phyloP scores from a whole-genome alignment of 2,329 filamentous ascomycete species.

The Arthrinium puccinioides region DNA sequence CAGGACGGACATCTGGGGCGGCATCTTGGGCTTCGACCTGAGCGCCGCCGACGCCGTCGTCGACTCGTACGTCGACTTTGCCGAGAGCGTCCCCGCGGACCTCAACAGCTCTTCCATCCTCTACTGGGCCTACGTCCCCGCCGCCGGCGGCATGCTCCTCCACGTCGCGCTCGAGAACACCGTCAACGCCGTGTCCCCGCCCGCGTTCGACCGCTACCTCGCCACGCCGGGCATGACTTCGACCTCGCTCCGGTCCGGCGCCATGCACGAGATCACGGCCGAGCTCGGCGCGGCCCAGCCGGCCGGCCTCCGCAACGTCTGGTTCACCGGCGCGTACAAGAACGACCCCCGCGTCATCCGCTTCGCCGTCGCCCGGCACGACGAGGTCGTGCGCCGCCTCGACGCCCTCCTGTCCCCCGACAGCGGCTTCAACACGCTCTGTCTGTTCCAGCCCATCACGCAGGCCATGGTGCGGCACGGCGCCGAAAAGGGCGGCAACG shows the following conservation, averaged over 20 bases:
- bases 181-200: constrained; percentile 14
- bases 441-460: constrained; percentile 26
- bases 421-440: constrained; percentile 16
- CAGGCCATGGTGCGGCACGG: constrained; percentile 2
- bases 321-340: constrained; percentile 22
- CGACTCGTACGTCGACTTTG: constrained; percentile 9
- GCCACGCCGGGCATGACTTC: constrained; percentile 11
- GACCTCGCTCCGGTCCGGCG: constrained; percentile 19
- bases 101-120: constrained; percentile 4
- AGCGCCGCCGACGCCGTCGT: constrained; percentile 5
- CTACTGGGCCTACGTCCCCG: constrained; percentile 20
- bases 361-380: constrained; percentile 21
- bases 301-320: constrained; percentile 22
- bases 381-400: constrained; percentile 19
- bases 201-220: constrained; percentile 23
- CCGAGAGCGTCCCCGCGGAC: constrained; percentile 1
- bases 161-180: constrained; percentile 20
- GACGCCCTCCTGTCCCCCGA: constrained; percentile 15
- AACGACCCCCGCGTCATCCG: constrained; percentile 21
- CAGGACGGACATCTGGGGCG: constrained; percentile 10
- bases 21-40: constrained; percentile 5
- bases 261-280: constrained; percentile 19
- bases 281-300: constrained; percentile 23
- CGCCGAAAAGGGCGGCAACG: neutral
- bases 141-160: constrained; percentile 18